Percentiles rank a stretch among this genome's conserved stretches.
Evolutionary conservation across 2,329 filamentous ascomycete genomes (phyloP).

Genomic region (Septoria linicola): DNA sequence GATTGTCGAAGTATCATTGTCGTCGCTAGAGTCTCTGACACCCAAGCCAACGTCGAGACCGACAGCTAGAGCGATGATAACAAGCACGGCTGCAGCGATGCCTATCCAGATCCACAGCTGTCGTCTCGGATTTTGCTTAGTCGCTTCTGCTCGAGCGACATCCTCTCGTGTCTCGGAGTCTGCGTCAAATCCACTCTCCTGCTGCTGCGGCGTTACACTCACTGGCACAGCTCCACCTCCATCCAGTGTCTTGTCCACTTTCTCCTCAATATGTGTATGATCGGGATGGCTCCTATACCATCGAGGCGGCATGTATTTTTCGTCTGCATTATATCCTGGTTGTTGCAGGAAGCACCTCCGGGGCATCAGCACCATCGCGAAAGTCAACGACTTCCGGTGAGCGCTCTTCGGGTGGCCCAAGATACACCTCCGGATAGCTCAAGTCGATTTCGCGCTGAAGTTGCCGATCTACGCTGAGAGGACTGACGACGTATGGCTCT

Average conservation of each 20-base stretch:
- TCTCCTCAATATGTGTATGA: neutral
- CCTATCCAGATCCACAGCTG: neutral
- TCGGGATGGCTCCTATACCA: neutral
- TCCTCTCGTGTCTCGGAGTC: neutral
- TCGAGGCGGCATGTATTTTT: neutral
- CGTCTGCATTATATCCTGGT: neutral
- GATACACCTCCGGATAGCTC: constrained; percentile 1
- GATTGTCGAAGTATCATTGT: neutral
- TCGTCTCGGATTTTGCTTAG: neutral
- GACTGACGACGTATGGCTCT: neutral
- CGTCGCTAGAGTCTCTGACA: neutral
- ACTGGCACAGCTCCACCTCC: no score
- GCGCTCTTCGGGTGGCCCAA: neutral
- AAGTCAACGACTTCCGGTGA: neutral
- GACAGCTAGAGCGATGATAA: neutral
- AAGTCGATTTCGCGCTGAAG: neutral
- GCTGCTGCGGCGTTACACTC: neutral
- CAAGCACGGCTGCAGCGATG: neutral
- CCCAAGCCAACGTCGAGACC: neutral
- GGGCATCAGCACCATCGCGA: constrained; percentile 1
- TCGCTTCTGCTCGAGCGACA: neutral
- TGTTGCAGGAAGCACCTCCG: neutral
- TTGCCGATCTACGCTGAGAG: neutral
- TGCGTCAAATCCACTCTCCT: neutral
- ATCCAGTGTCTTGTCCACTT: neutral